phyloP scores from a whole-genome alignment of 2,329 filamentous ascomycete species.

The Bipolaris sorokiniana region DNA sequence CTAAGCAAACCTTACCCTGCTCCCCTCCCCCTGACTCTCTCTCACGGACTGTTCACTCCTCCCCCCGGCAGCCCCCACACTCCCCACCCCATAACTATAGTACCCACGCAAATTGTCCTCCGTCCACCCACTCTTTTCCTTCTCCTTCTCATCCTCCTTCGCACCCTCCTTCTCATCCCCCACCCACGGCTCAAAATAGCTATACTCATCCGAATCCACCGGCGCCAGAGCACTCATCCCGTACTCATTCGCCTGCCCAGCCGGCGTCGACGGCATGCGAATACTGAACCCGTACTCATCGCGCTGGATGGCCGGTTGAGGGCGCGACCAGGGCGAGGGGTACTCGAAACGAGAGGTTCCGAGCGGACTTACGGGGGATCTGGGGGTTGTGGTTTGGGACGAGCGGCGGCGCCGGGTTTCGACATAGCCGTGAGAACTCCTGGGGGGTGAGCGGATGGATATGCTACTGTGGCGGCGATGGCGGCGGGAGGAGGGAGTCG shows the following conservation, averaged over 20 bases:
- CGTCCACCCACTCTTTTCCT: not conserved
- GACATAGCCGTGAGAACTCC: too few species aligned
- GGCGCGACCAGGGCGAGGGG: not conserved
- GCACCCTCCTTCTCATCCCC: not conserved
- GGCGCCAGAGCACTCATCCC: not conserved
- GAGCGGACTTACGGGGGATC: not conserved
- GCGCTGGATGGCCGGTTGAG: not conserved
- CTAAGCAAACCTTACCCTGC: too few species aligned
- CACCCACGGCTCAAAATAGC: not conserved
- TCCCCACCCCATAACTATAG: not conserved
- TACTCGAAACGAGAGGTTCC: conserved; percentile 1
- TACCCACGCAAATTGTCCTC: not conserved
- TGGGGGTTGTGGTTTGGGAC: too few species aligned
- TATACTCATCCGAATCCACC: not conserved
- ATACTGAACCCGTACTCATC: not conserved
- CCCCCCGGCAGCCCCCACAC: not conserved
- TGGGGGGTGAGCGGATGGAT: too few species aligned
- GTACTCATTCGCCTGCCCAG: not conserved
- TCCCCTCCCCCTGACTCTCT: too few species aligned
- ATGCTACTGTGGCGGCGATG: too few species aligned
- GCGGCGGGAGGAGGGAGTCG: too few species aligned
- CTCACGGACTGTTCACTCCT: not conserved
- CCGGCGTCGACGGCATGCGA: not conserved
- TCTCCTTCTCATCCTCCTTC: not conserved
- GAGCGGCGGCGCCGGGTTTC: too few species aligned